phyloP scores from a whole-genome alignment of 2,329 filamentous ascomycete genomes.

The Ophiostoma himal-ulmi region DNA sequence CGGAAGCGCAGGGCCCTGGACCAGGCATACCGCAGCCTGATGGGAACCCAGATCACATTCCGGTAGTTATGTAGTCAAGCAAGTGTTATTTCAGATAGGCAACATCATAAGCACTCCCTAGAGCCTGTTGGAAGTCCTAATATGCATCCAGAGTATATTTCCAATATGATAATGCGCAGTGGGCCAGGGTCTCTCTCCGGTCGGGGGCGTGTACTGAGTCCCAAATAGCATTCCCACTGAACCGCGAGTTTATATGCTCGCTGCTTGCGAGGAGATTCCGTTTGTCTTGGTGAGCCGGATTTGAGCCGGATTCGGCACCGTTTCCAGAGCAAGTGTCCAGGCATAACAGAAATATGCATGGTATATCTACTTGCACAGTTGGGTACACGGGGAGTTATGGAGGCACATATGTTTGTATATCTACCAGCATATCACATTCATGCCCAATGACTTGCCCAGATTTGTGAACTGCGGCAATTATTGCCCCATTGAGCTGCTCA shows the following conservation, averaged over 20 bases:
- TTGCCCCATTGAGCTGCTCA: not conserved
- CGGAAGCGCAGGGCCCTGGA: constrained; percentile 74
- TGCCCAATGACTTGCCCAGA: not conserved
- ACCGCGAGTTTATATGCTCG: not conserved
- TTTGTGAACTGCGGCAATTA: constrained; percentile 6
- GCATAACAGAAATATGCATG: not conserved
- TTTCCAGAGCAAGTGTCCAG: not conserved
- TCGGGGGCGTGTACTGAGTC: not conserved
- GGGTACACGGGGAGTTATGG: not conserved
- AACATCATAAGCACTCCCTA: too few species aligned
- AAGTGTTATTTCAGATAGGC: too few species aligned
- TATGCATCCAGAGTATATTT: too few species aligned
- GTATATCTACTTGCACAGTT: not conserved
- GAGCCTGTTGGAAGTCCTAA: too few species aligned
- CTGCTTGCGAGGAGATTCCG: not conserved
- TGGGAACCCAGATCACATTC: constrained; percentile 65
- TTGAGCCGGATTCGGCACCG: not conserved
- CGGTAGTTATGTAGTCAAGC: not conserved
- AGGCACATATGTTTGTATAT: not conserved
- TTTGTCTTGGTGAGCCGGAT: not conserved
- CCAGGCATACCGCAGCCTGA: constrained; percentile 71
- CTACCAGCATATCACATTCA: constrained; percentile 10
- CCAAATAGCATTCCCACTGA: not conserved
- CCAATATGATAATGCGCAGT: too few species aligned
- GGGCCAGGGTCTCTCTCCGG: not conserved